Percentiles rank a stretch among this genome's conserved stretches.
Evolutionary conservation across 352 stramenopile genomes (phyloP).

Genomic region (Phytophthora cryptogea): DNA sequence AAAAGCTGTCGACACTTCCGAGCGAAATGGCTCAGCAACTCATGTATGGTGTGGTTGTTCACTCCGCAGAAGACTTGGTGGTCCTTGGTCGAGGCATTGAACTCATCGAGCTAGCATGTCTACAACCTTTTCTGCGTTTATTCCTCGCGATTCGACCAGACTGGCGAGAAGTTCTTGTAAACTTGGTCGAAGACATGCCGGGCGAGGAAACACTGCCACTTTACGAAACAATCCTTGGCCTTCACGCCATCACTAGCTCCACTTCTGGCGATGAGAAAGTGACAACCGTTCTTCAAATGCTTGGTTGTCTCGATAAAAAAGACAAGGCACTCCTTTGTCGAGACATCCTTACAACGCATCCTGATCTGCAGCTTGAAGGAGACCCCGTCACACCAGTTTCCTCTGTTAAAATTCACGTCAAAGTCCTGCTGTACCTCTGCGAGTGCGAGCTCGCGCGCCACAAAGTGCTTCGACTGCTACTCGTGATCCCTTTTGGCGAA

Average conservation of each 20-base stretch:
- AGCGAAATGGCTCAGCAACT: slow-evolving; percentile 26
- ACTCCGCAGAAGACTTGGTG: slow-evolving; percentile 38
- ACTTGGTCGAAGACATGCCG: slow-evolving; percentile 53
- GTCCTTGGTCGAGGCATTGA: slow-evolving; percentile 55
- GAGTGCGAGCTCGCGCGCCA: slow-evolving; percentile 42
- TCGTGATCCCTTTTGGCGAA: slow-evolving; percentile 34
- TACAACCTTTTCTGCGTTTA: slow-evolving; percentile 40
- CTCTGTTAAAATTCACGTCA: slow-evolving; percentile 22
- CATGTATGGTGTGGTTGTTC: slow-evolving; percentile 31
- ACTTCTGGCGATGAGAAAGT: slow-evolving; percentile 9
- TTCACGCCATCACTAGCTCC: slow-evolving; percentile 7
- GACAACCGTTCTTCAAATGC: slow-evolving; percentile 48
- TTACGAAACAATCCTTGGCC: slow-evolving; percentile 48
- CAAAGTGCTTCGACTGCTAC: slow-evolving; percentile 57
- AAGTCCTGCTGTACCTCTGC: slow-evolving; percentile 53
- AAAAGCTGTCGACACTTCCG: slow-evolving; percentile 45
- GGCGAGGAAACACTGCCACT: slow-evolving; percentile 35
- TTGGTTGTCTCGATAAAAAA: slow-evolving; percentile 34
- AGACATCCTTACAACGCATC: slow-evolving; percentile 29
- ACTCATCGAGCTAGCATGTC: slow-evolving; percentile 21
- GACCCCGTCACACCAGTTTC: neutral
- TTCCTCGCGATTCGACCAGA: slow-evolving; percentile 37
- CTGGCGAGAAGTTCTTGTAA: slow-evolving; percentile 37
- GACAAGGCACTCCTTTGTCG: slow-evolving; percentile 49
- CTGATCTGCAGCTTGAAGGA: slow-evolving; percentile 11